Conservation (phyloP, 2,329 filamentous ascomycete species). For the Paecilomyces formosus region DNA sequence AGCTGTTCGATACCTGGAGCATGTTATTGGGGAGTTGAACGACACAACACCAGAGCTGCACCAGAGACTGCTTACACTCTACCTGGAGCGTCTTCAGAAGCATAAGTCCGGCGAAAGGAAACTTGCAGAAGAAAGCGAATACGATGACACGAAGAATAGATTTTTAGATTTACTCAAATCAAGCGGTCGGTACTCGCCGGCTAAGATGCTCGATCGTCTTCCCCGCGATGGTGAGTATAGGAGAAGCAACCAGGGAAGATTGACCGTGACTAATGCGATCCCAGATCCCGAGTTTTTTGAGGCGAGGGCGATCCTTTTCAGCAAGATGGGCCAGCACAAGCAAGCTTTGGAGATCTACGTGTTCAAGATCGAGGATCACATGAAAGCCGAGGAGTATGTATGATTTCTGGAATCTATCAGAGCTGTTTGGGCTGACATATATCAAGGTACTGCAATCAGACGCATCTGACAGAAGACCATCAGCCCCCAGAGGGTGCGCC, state of each 20-base stretch:
- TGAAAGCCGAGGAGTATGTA: constrained; percentile 82
- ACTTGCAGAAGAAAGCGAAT: constrained; percentile 36
- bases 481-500: constrained; percentile 25
- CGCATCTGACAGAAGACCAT: constrained; percentile 57
- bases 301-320: constrained; percentile 79
- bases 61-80: constrained; percentile 69
- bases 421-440: constrained; percentile 8
- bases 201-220: constrained; percentile 68
- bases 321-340: constrained; percentile 91
- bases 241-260: not conserved
- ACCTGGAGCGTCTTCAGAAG: constrained; percentile 48
- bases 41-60: constrained; percentile 83
- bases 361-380: constrained; percentile 80
- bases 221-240: constrained; percentile 63
- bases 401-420: not conserved
- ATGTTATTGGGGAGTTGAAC: constrained; percentile 79
- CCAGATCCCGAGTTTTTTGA: constrained; percentile 80
- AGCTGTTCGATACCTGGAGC: constrained; percentile 78
- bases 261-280: not conserved
- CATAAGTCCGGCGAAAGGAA: constrained; percentile 29
- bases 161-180: constrained; percentile 68
- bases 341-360: constrained; percentile 97
- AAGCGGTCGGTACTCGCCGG: constrained; percentile 73
- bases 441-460: constrained; percentile 75
- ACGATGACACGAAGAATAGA: constrained; percentile 54